Percentiles rank a stretch among this genome's conserved stretches.
phyloP scores from a whole-genome alignment of 345 rosid genomes.

The Stellera chamaejasme region DNA sequence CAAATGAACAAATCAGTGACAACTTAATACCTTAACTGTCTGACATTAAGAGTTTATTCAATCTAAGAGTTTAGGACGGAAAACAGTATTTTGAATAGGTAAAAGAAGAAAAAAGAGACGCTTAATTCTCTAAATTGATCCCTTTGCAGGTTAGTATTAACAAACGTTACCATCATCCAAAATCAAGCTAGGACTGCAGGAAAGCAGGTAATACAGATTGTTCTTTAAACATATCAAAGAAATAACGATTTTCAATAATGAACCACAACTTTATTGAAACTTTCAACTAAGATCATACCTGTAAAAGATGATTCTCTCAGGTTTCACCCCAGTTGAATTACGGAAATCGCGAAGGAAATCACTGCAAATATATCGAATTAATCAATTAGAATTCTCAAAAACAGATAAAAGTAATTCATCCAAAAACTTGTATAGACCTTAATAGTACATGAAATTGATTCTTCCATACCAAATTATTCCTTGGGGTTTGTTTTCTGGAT shows the following conservation, averaged over 20 bases:
- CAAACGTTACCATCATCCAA: too few species aligned
- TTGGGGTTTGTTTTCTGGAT: not conserved
- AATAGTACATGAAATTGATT: not conserved
- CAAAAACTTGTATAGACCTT: not conserved
- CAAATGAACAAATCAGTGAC: not conserved
- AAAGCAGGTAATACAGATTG: too few species aligned
- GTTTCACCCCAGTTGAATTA: conserved; percentile 33
- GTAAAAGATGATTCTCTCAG: conserved; percentile 35
- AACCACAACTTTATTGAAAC: not conserved
- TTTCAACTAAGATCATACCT: conserved; percentile 8
- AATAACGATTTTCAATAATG: not conserved
- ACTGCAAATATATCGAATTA: conserved; percentile 11
- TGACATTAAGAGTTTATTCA: not conserved
- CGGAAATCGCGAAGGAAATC: conserved; percentile 34
- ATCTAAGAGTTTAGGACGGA: too few species aligned
- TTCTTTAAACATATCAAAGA: too few species aligned
- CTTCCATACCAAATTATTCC: conserved; percentile 1
- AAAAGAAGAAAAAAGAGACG: too few species aligned
- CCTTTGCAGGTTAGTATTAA: too few species aligned
- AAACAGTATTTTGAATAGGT: too few species aligned
- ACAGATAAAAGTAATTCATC: not conserved
- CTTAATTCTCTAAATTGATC: too few species aligned
- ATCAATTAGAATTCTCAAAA: not conserved
- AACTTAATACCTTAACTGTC: not conserved
- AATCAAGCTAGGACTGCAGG: too few species aligned